Base-by-base conservation (phyloP, 768 basidiomycete species). In the Tylopilus sp. region DNA sequence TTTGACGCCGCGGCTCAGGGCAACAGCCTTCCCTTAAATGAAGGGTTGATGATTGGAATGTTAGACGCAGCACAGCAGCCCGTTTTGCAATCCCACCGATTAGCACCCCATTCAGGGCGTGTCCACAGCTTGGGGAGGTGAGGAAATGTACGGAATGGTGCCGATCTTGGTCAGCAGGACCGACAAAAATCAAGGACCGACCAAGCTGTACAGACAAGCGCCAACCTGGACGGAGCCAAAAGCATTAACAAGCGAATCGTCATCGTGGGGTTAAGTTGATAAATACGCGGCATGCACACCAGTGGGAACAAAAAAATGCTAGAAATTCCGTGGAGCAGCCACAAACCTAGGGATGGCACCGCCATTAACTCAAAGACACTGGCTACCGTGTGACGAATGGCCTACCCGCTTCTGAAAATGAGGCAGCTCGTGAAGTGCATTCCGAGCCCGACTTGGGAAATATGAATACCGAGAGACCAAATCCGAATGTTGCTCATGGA, bases 1-100 rank as follows among this genome's bases (percentile, higher is more conserved):
- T 53, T 62, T 61, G 58, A 53, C 56, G 29, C 68, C 62, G 60
- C 62, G 67, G 66, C 64, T 58, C 63, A 67, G 59, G 62, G 66
- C 30, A 66, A 67, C 66, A 64, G 66, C 66, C 66, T 63, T 43
- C 56, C 64, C 54, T 49, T 62, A 66, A 64, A 67, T 67, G 62
- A 58, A 68, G 57, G 47, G 26, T 56, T 55, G 47, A 24, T 56
- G 57, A 62, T 62, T 59, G 54, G 66, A 67, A 66, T 64, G 62
- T 56, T 59, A 62, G 48, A 58, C 40, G 58, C 45, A 58, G 62
- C 66, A 68, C 62, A 64, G 66, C 66, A 64, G 34, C 31, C 52
- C 45, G 54, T 45, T 56, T 59, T 61, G 57, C 48, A 50, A 54
- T 56, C 43, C 52, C 52, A 50, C 51, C 51, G 28, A 42, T 44